Base-by-base conservation (phyloP, 2,329 filamentous ascomycete genomes). In the Capronia coronata region DNA sequence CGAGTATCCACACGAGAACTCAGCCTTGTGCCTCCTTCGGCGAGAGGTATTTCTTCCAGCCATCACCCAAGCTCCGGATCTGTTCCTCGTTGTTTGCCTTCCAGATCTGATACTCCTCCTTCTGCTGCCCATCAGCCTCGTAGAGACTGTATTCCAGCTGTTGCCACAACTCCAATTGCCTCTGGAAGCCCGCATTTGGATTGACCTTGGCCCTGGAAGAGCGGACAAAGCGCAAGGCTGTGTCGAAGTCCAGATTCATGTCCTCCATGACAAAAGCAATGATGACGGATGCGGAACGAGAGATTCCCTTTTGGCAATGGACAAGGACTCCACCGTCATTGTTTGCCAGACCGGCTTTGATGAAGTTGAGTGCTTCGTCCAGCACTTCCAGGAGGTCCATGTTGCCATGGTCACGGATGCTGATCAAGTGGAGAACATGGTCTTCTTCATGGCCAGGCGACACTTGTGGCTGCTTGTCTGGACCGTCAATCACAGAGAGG, bases 231-330 rank as follows among this genome's bases (percentile, higher is more conserved):
- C 43, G 46, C 23, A 56, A 42, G n/a, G 56, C 54, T 13, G 54
- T 49, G 35, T 51, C 46, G 42, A 40, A 55, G 14, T 57, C 51
- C 2, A 56, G 41, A 23, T 52, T 27, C 50, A 52, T 54, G 9
- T 54, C 54, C 37, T 54, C 44, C 56, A 58, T 58, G 29, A 53
- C 32, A 32, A 54, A 57, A 1, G 41, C 56, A n/a, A 52, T 51
- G 6, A 56, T 32, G 5, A 57, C 49, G 5, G 56, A 46, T 8
- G 47, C 49, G 4, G 56, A 59, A 5, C 56, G 51, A 3, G 56
- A 59, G n/a, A 59, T 27, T 7, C 56, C 56, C 35, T 49, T 49
- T 30, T 57, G 47, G 41, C 57, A 59, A 47, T 57, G 57, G 5
- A 57, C 50, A 8, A 59, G 43, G 13, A 59, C 48, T n/a, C 51